These are phyloP conservation scores for Aspergillus sp. DNA, from an alignment of 2,329 filamentous ascomycete species.

Conservation along the genomic window DNA sequence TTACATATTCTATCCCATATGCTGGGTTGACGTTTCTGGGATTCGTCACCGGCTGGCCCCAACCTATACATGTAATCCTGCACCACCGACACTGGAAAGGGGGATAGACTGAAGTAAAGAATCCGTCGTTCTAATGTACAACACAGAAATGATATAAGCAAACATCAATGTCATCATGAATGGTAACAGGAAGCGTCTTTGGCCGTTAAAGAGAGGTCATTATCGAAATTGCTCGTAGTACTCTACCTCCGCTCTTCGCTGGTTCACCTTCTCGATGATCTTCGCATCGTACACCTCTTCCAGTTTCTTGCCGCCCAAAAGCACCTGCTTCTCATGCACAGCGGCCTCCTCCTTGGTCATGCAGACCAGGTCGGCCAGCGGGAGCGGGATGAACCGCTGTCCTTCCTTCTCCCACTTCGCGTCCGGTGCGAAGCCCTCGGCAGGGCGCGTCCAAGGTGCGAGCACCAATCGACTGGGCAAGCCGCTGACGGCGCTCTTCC, in stretches of 20 bases:
- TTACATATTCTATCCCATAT: too few relatives aligned
- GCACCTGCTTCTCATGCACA: slow-evolving; percentile 75
- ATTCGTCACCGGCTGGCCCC: too few relatives aligned
- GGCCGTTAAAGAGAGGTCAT: slow-evolving; percentile 2
- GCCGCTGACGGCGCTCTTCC: slow-evolving; percentile 78
- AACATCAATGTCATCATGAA: neutral
- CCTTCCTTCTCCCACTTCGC: slow-evolving; percentile 59
- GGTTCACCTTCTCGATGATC: slow-evolving; percentile 66
- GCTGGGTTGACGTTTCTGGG: too few relatives aligned
- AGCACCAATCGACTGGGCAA: slow-evolving; percentile 76
- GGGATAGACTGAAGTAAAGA: neutral
- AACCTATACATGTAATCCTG: too few relatives aligned
- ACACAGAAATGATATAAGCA: neutral
- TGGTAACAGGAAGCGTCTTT: neutral
- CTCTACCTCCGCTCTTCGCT: slow-evolving; percentile 66
- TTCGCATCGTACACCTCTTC: slow-evolving; percentile 73
- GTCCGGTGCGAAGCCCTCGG: slow-evolving; percentile 60
- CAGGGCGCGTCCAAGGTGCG: slow-evolving; percentile 74
- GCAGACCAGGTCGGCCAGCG: slow-evolving; percentile 72
- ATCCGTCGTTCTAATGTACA: neutral
- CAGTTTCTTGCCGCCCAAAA: slow-evolving; percentile 65
- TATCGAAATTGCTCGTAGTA: slow-evolving; percentile 52
- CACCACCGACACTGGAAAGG: too few relatives aligned
- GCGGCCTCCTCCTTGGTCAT: slow-evolving; percentile 91
- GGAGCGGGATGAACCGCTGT: slow-evolving; percentile 73